phyloP scores from a whole-genome alignment of 2,329 filamentous ascomycete genomes.

The Talaromyces islandicus region DNA sequence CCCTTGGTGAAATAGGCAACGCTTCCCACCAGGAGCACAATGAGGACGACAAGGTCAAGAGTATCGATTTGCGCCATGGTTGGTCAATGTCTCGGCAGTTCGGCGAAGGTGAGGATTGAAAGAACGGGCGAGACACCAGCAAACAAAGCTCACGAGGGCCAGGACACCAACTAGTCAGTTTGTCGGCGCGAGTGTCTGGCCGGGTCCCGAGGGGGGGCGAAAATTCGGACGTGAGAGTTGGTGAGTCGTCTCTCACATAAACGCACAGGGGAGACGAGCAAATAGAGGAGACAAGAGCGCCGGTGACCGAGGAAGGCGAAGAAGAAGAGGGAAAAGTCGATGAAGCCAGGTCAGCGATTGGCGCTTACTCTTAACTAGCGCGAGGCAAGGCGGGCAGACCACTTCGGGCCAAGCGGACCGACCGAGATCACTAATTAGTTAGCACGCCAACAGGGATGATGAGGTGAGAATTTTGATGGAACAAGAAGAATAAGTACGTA shows the following conservation, averaged over 20 bases:
- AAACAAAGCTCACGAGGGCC: not conserved
- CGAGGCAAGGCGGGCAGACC: slow-evolving; percentile 3
- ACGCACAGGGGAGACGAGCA: not conserved
- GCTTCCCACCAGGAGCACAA: slow-evolving; percentile 76
- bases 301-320: not conserved
- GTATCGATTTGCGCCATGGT: slow-evolving; percentile 94
- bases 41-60: slow-evolving; percentile 87
- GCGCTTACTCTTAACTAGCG: not conserved
- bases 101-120: not conserved
- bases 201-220: not conserved
- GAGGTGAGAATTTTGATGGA: not conserved
- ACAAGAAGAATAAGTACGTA: not conserved
- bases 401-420: not conserved
- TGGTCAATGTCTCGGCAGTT: not conserved
- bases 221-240: not conserved
- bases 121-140: not conserved
- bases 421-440: too few species aligned
- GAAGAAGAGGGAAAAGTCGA: not conserved
- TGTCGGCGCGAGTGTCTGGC: not conserved
- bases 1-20: slow-evolving; percentile 97
- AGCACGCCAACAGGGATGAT: too few species aligned
- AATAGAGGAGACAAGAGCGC: not conserved
- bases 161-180: not conserved
- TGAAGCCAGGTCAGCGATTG: not conserved
- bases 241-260: not conserved